phyloP scores from a whole-genome alignment of 1,284 basidiomycete species.

The Malassezia restricta region DNA sequence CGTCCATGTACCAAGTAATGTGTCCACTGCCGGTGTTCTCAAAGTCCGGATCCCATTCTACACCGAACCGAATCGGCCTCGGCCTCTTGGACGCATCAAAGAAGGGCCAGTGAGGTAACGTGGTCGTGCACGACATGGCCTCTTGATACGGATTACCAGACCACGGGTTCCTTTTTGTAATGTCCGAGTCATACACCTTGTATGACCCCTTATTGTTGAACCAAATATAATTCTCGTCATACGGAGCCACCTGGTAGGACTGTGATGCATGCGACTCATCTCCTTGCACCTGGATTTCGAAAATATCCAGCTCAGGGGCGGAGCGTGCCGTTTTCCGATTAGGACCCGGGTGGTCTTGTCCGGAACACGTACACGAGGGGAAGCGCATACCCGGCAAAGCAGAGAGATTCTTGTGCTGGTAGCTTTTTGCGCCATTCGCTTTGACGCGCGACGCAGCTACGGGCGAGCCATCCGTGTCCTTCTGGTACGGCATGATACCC shows the following conservation, averaged over 20 bases:
- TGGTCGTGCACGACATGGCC: slow-evolving; percentile 36
- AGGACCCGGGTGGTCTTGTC: slow-evolving; percentile 38
- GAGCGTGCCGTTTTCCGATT: slow-evolving; percentile 35
- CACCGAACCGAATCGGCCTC: slow-evolving; percentile 24
- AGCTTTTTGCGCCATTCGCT: not conserved
- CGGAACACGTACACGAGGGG: slow-evolving; percentile 34
- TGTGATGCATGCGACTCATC: slow-evolving; percentile 36
- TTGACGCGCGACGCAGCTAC: slow-evolving; percentile 18
- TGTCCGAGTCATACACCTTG: slow-evolving; percentile 24
- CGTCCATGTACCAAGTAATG: slow-evolving; percentile 41
- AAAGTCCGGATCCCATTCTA: slow-evolving; percentile 43
- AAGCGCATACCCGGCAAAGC: slow-evolving; percentile 39
- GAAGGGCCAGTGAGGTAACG: slow-evolving; percentile 33
- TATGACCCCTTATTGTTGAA: slow-evolving; percentile 16
- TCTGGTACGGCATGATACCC: slow-evolving; percentile 39
- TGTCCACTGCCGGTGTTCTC: slow-evolving; percentile 29
- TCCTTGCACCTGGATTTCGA: slow-evolving; percentile 51
- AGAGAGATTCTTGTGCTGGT: slow-evolving; percentile 38
- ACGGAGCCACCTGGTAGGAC: slow-evolving; percentile 45
- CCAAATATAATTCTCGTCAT: slow-evolving; percentile 37
- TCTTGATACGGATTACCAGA: slow-evolving; percentile 42
- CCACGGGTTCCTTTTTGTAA: slow-evolving; percentile 37
- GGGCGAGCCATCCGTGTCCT: slow-evolving; percentile 24
- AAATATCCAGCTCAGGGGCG: slow-evolving; percentile 44
- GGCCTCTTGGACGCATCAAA: slow-evolving; percentile 18